Percentiles rank a stretch among this genome's conserved stretches.
Conservation (phyloP, 805 yeast species). For the Ogataea philodendri region DNA sequence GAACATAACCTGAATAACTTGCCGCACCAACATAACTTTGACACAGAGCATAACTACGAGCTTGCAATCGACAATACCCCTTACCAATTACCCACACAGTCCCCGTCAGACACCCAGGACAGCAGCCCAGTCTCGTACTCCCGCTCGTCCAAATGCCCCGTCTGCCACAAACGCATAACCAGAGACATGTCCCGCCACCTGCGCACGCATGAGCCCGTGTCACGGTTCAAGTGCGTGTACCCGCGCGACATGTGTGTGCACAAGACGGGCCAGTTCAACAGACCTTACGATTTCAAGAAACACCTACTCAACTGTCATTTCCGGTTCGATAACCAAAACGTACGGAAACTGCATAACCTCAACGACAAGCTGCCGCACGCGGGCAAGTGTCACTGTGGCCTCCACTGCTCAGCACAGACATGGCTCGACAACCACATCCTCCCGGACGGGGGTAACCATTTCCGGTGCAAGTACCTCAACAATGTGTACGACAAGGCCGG, state of each 20-base stretch:
- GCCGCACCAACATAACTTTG: background rate
- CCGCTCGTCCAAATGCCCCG: slow-evolving; percentile 37
- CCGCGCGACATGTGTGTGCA: slow-evolving; percentile 56
- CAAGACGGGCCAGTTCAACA: slow-evolving; percentile 59
- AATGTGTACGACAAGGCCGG: slow-evolving; percentile 16
- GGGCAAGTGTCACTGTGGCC: slow-evolving; percentile 58
- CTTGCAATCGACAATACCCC: background rate
- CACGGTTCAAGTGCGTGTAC: slow-evolving; percentile 57
- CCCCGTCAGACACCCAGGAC: slow-evolving; percentile 1
- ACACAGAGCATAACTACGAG: slow-evolving; percentile 6
- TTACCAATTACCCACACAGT: background rate
- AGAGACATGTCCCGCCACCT: slow-evolving; percentile 63
- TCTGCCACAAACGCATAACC: slow-evolving; percentile 53
- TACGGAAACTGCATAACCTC: slow-evolving; percentile 46
- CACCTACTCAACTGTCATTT: slow-evolving; percentile 63
- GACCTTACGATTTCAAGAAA: slow-evolving; percentile 68
- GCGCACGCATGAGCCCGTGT: slow-evolving; percentile 56
- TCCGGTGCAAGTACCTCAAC: slow-evolving; percentile 19
- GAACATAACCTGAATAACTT: no score
- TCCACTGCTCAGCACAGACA: slow-evolving; percentile 43
- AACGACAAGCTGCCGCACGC: slow-evolving; percentile 48
- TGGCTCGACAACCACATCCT: slow-evolving; percentile 59
- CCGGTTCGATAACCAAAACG: slow-evolving; percentile 46
- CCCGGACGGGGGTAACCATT: slow-evolving; percentile 26
- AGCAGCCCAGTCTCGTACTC: slow-evolving; percentile 2